Conservation (phyloP, 2,329 filamentous ascomycete species). For the Cladosporium sp. region DNA sequence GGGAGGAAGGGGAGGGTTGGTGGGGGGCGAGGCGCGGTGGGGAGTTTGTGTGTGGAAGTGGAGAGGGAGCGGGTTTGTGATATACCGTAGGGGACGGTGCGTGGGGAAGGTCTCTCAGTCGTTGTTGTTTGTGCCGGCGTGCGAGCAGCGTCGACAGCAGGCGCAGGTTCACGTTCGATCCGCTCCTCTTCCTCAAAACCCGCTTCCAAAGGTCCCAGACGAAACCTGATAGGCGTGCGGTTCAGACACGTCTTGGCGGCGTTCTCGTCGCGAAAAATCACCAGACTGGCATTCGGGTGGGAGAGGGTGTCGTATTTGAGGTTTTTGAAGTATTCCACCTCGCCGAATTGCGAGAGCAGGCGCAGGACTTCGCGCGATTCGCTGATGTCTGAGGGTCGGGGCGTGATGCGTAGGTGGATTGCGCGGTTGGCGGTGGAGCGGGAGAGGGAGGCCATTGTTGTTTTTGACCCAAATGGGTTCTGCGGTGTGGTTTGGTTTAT, state of each 20-base stretch:
- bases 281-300: slow-evolving; percentile 40
- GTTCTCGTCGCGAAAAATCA: slow-evolving; percentile 41
- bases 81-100: too few relatives aligned
- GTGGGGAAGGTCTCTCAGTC: too few relatives aligned
- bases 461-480: not conserved
- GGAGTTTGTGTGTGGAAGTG: slow-evolving; percentile 13
- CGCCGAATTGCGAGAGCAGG: slow-evolving; percentile 46
- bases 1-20: slow-evolving; percentile 1
- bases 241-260: slow-evolving; percentile 40
- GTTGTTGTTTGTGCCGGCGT: too few relatives aligned
- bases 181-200: not conserved
- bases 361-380: slow-evolving; percentile 48
- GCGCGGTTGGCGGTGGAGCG: slow-evolving; percentile 38
- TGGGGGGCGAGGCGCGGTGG: not conserved
- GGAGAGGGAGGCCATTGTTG: slow-evolving; percentile 17
- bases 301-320: slow-evolving; percentile 44
- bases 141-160: too few relatives aligned
- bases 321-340: slow-evolving; percentile 45
- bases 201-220: slow-evolving; percentile 29
- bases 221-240: slow-evolving; percentile 44
- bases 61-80: slow-evolving; percentile 19
- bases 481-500: too few relatives aligned
- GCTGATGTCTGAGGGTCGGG: slow-evolving; percentile 44
- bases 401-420: slow-evolving; percentile 45
- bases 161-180: too few relatives aligned